Percentiles rank a stretch among this genome's conserved stretches.
These are phyloP conservation scores for Lyophyllum decastes DNA, from an alignment of 768 basidiomycete genomes.

Conservation along the genomic window DNA sequence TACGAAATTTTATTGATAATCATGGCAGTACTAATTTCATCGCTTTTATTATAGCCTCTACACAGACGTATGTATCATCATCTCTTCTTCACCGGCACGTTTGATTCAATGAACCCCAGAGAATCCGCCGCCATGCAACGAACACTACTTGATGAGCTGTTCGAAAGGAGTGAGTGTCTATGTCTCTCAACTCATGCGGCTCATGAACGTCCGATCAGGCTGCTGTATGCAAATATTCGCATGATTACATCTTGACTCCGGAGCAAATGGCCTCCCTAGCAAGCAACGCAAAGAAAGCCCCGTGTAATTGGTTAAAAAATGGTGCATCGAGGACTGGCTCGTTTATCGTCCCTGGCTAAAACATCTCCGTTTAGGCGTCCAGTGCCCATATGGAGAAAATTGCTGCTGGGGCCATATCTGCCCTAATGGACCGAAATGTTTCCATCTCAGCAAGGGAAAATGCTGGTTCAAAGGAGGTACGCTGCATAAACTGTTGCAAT, in stretches of 20 bases:
- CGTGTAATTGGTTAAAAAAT: constrained; percentile 83
- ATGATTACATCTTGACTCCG: constrained; percentile 71
- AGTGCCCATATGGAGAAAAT: constrained; percentile 71
- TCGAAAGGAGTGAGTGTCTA: constrained; percentile 66
- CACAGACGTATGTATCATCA: constrained; percentile 64
- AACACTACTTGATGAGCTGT: constrained; percentile 81
- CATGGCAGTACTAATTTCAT: constrained; percentile 1
- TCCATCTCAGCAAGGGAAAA: constrained; percentile 75
- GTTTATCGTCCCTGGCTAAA: not conserved
- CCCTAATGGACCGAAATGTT: constrained; percentile 74
- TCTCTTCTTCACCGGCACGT: not conserved
- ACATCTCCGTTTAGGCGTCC: constrained; percentile 47
- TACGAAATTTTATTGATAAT: constrained; percentile 28
- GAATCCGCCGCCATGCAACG: constrained; percentile 83
- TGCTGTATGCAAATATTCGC: constrained; percentile 79
- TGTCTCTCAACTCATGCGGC: constrained; percentile 3
- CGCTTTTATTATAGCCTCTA: constrained; percentile 51
- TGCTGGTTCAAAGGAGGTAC: constrained; percentile 85
- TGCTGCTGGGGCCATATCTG: constrained; percentile 88
- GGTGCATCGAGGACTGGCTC: constrained; percentile 36
- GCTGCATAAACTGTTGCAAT: constrained; percentile 10
- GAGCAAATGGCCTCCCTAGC: constrained; percentile 75
- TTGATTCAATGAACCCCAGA: constrained; percentile 42
- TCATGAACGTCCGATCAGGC: constrained; percentile 35
- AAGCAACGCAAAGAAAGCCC: constrained; percentile 81